Conservation (phyloP, 805 yeast species). For the Hemisphaericaspora nanyangensis region DNA sequence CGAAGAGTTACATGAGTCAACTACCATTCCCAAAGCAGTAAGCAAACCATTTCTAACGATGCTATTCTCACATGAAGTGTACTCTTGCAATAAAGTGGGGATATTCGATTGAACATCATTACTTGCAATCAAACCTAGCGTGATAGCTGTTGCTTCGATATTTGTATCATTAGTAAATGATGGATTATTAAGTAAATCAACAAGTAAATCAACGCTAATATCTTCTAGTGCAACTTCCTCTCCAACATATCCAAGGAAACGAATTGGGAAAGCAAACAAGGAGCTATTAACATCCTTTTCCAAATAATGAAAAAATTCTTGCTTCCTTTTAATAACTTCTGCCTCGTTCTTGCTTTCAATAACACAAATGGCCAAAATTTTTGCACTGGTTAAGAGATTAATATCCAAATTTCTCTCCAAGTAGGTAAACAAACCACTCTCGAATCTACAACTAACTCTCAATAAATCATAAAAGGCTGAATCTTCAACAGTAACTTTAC, state of each 20-base stretch:
- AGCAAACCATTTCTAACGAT: constrained; percentile 7
- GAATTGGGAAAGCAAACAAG: constrained; percentile 30
- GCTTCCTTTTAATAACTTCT: constrained; percentile 23
- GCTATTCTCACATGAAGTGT: constrained; percentile 6
- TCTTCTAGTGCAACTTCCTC: constrained; percentile 21
- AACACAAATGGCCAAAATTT: constrained; percentile 26
- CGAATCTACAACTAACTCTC: constrained; percentile 1
- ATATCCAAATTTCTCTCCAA: constrained; percentile 12
- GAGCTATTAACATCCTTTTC: constrained; percentile 9
- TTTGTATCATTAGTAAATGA: constrained; percentile 23
- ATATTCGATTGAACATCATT: constrained; percentile 23
- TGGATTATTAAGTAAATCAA: constrained; percentile 6
- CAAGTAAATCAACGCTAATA: constrained; percentile 24
- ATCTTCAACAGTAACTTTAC: constrained; percentile 8
- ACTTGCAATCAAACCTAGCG: constrained; percentile 48
- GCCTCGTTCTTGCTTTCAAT: constrained; percentile 15
- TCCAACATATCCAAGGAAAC: constrained; percentile 46
- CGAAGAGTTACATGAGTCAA: constrained; percentile 7
- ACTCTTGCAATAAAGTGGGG: background rate
- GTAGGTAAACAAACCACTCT: constrained; percentile 6
- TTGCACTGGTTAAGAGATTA: constrained; percentile 23
- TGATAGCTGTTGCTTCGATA: constrained; percentile 45
- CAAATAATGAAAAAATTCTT: constrained; percentile 23
- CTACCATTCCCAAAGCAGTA: constrained; percentile 6
- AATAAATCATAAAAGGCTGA: constrained; percentile 8